These are phyloP conservation scores for Cadophora luteo-olivacea DNA, from an alignment of 2,329 filamentous ascomycete genomes.

Conservation along the genomic window DNA sequence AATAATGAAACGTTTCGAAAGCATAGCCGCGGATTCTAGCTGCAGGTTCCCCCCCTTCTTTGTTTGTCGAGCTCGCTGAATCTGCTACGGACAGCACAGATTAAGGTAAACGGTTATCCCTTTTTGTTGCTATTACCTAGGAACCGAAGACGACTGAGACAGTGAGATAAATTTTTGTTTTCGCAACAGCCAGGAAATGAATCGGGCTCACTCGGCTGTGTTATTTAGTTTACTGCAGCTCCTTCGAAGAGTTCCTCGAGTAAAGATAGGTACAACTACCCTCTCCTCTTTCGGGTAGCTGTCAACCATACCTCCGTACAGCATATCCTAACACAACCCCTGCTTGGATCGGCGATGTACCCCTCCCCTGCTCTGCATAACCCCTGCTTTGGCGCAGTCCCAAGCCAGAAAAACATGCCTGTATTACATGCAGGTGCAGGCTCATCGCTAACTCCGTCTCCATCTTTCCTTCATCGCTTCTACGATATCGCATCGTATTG, in stretches of 20 bases:
- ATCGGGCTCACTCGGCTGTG: not conserved
- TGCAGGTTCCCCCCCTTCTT: too few species aligned
- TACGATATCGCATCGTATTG: not conserved
- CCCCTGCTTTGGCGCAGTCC: slow-evolving; percentile 4
- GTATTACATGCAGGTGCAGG: not conserved
- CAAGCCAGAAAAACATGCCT: not conserved
- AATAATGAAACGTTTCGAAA: too few species aligned
- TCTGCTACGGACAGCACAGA: too few species aligned
- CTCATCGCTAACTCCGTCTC: slow-evolving; percentile 8
- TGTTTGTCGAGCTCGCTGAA: too few species aligned
- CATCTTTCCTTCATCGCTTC: not conserved
- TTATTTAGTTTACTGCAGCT: not conserved
- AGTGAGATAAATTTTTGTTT: not conserved
- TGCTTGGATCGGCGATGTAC: slow-evolving; percentile 3
- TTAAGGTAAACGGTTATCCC: too few species aligned
- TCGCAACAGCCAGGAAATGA: not conserved
- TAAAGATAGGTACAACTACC: not conserved
- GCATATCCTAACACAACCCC: not conserved
- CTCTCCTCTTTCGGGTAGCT: not conserved
- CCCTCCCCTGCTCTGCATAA: not conserved
- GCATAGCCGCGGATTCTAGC: too few species aligned
- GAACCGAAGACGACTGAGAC: not conserved
- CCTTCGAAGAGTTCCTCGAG: not conserved
- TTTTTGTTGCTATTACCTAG: too few species aligned
- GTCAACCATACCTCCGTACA: too few species aligned